Conservation (phyloP, 768 basidiomycete genomes). For the Boletellus ananas region DNA sequence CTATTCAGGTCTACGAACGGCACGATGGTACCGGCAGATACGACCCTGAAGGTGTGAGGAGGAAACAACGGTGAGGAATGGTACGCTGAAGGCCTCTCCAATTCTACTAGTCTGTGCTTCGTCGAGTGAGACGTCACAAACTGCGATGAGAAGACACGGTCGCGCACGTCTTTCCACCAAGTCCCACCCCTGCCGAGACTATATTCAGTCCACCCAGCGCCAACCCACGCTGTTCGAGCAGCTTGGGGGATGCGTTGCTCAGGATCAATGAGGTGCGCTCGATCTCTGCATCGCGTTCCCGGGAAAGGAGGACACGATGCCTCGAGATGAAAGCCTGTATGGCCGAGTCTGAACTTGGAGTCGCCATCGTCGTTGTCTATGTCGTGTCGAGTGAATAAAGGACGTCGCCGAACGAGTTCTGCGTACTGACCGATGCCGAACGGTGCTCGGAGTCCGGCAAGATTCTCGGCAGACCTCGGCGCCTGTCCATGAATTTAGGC, state of each 20-base stretch:
- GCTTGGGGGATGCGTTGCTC: constrained; percentile 75
- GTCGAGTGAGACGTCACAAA: constrained; percentile 22
- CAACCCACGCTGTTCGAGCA: constrained; percentile 87
- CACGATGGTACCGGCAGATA: not conserved
- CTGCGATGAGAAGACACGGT: not conserved
- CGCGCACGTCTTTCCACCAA: constrained; percentile 87
- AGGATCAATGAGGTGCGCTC: constrained; percentile 74
- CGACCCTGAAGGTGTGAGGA: constrained; percentile 79
- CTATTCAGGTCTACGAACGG: constrained; percentile 8
- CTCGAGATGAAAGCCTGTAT: constrained; percentile 60
- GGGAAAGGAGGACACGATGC: constrained; percentile 60
- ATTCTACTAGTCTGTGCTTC: constrained; percentile 71
- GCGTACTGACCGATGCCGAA: too few relatives aligned
- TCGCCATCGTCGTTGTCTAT: constrained; percentile 5
- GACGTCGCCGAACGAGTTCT: too few relatives aligned
- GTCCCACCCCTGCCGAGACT: constrained; percentile 69
- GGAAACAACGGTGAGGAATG: constrained; percentile 70
- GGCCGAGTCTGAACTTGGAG: constrained; percentile 21
- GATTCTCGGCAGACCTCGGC: too few relatives aligned
- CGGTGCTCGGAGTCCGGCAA: too few relatives aligned
- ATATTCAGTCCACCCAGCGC: constrained; percentile 73
- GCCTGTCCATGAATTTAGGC: too few relatives aligned
- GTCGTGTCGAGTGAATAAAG: not conserved
- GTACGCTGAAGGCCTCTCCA: constrained; percentile 80
- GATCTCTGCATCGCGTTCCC: constrained; percentile 83